A percentile compares a stretch with the other conserved stretches of the same genome.
Evolutionary conservation across 1,284 basidiomycete genomes (phyloP).

Genomic region (Ganoderma multipileum): DNA sequence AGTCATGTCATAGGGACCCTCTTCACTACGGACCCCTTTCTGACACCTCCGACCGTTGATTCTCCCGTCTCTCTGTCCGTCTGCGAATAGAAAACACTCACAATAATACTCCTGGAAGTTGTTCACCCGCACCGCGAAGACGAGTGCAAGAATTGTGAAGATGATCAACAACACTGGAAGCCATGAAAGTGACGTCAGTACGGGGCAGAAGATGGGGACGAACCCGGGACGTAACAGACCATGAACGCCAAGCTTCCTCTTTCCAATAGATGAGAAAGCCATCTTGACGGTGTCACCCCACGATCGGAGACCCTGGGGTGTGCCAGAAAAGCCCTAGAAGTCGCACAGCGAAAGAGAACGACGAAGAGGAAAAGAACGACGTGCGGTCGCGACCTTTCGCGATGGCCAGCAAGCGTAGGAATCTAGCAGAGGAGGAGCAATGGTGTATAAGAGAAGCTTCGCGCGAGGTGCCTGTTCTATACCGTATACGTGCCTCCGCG

Average conservation of each 20-base stretch:
- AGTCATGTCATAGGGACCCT: background rate
- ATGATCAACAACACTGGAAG: slow-evolving; percentile 43
- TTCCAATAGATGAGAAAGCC: slow-evolving; percentile 27
- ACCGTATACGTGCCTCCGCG: background rate
- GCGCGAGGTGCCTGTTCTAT: slow-evolving; percentile 1
- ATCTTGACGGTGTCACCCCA: slow-evolving; percentile 10
- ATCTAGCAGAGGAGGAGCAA: slow-evolving; percentile 11
- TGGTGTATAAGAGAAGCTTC: slow-evolving; percentile 4
- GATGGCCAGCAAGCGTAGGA: slow-evolving; percentile 11
- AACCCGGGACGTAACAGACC: slow-evolving; percentile 10
- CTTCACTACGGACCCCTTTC: background rate
- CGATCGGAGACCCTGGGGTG: slow-evolving; percentile 9
- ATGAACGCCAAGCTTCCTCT: slow-evolving; percentile 32
- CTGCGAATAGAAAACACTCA: slow-evolving; percentile 38
- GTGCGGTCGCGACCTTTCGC: slow-evolving; percentile 14
- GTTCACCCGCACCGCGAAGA: slow-evolving; percentile 59
- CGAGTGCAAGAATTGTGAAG: slow-evolving; percentile 58
- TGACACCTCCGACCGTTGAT: background rate
- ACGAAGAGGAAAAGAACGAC: slow-evolving; percentile 14
- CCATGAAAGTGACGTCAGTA: background rate
- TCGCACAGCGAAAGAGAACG: slow-evolving; percentile 32
- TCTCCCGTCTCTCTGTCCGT: background rate
- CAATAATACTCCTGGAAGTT: slow-evolving; percentile 67
- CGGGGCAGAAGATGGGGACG: background rate
- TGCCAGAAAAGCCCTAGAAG: slow-evolving; percentile 13